Conservation (phyloP, 2,329 filamentous ascomycete genomes). For the Beauveria sp. region DNA sequence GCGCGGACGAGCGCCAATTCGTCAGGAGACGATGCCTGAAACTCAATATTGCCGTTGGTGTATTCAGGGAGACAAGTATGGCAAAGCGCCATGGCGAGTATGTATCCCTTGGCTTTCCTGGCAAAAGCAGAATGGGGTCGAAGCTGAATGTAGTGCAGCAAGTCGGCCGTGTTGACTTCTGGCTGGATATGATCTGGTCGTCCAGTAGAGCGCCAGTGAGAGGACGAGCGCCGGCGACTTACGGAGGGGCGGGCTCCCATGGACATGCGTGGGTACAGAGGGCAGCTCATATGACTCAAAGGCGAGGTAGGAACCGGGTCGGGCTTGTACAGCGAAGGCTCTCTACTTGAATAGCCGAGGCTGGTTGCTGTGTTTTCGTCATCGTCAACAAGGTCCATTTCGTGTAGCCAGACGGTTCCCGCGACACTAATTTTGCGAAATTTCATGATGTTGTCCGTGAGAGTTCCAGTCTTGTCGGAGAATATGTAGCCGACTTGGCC, state of each 20-base stretch:
- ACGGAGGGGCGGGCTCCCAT: slow-evolving; percentile 24
- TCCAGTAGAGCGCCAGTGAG: slow-evolving; percentile 41
- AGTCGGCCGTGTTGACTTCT: slow-evolving; percentile 59
- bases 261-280: slow-evolving; percentile 23
- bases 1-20: slow-evolving; percentile 80
- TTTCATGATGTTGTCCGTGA: slow-evolving; percentile 94
- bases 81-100: slow-evolving; percentile 78
- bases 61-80: slow-evolving; percentile 86
- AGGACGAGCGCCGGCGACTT: slow-evolving; percentile 35
- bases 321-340: slow-evolving; percentile 22
- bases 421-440: slow-evolving; percentile 89
- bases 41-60: slow-evolving; percentile 60
- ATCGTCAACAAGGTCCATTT: slow-evolving; percentile 51
- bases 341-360: slow-evolving; percentile 18
- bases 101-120: slow-evolving; percentile 70
- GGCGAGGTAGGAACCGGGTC: slow-evolving; percentile 23
- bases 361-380: slow-evolving; percentile 15
- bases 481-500: slow-evolving; percentile 88
- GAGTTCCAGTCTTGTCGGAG: slow-evolving; percentile 88
- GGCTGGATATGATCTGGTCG: slow-evolving; percentile 44
- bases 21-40: slow-evolving; percentile 84
- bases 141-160: slow-evolving; percentile 68
- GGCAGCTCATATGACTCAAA: slow-evolving; percentile 18
- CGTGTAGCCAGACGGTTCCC: slow-evolving; percentile 82
- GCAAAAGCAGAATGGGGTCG: slow-evolving; percentile 73